phyloP scores from a whole-genome alignment of 2,329 filamentous ascomycete species.

The Neoascochyta sp. region DNA sequence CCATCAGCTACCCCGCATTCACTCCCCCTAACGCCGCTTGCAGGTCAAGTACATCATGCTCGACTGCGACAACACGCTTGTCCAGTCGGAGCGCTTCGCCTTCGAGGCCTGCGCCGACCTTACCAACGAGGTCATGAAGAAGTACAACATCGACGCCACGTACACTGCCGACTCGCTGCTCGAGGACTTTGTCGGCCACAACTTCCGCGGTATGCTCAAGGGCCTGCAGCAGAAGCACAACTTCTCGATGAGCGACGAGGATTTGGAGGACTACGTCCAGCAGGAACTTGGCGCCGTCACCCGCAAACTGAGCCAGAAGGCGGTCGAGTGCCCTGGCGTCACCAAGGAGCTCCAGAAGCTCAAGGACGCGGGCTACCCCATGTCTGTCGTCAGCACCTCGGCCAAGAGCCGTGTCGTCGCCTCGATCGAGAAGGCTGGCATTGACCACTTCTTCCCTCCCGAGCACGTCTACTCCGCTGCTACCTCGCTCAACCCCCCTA shows the following conservation, averaged over 20 bases:
- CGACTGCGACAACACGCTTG: conserved; percentile 81
- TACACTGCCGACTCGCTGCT: conserved; percentile 80
- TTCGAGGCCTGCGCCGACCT: conserved; percentile 89
- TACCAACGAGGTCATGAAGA: conserved; percentile 77
- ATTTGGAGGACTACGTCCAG: conserved; percentile 70
- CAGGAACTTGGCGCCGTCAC: conserved; percentile 82
- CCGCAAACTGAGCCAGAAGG: conserved; percentile 67
- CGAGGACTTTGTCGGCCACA: conserved; percentile 84
- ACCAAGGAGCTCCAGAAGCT: conserved; percentile 66
- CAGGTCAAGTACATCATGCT: conserved; percentile 51
- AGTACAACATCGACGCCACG: conserved; percentile 59
- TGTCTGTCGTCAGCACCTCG: conserved; percentile 78
- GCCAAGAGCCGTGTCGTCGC: conserved; percentile 74
- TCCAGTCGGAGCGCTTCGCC: conserved; percentile 83
- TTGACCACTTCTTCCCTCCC: conserved; percentile 74
- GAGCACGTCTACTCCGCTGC: conserved; percentile 79
- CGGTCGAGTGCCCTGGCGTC: conserved; percentile 66
- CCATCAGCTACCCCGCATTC: conserved; percentile 14
- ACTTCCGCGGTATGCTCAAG: conserved; percentile 88
- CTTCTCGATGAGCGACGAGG: conserved; percentile 65
- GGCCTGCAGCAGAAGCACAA: conserved; percentile 71
- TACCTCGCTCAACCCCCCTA: conserved; percentile 72
- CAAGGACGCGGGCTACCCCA: conserved; percentile 60
- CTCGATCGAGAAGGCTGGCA: conserved; percentile 72
- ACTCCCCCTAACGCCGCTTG: conserved; percentile 15